A percentile compares a stretch with the other conserved stretches of the same genome.
phyloP scores from a whole-genome alignment of 1,284 basidiomycete species.

The Leccinum pseudoinsigne region DNA sequence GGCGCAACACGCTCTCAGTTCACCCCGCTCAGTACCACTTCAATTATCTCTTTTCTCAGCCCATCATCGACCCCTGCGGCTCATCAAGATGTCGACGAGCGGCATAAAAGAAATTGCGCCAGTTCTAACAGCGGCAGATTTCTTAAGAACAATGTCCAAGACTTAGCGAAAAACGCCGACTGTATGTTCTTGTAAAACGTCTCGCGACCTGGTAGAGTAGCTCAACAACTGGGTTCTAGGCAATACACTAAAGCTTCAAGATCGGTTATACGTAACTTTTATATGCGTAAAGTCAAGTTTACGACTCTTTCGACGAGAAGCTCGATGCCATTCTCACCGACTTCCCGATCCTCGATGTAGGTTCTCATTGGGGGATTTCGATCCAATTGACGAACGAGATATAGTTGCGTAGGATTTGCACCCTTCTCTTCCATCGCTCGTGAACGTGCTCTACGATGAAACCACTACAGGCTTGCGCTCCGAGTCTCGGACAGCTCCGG shows the following conservation, averaged over 20 bases:
- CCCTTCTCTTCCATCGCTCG: slow-evolving; percentile 85
- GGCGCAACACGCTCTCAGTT: too few relatives aligned
- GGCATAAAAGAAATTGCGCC: slow-evolving; percentile 94
- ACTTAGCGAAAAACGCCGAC: slow-evolving; percentile 98
- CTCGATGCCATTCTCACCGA: slow-evolving; percentile 91
- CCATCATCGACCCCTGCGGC: not conserved
- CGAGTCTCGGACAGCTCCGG: slow-evolving; percentile 72
- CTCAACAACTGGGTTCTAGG: slow-evolving; percentile 41
- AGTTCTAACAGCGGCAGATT: slow-evolving; percentile 93
- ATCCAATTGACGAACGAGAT: slow-evolving; percentile 2
- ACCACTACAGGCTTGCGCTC: slow-evolving; percentile 93
- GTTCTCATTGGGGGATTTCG: slow-evolving; percentile 26
- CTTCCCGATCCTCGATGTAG: slow-evolving; percentile 95
- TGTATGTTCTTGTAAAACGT: slow-evolving; percentile 42
- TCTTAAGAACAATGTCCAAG: slow-evolving; percentile 69
- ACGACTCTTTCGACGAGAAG: slow-evolving; percentile 97
- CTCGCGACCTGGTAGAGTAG: slow-evolving; percentile 2
- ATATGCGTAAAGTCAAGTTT: slow-evolving; percentile 99
- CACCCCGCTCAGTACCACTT: too few relatives aligned
- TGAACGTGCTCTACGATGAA: slow-evolving; percentile 95
- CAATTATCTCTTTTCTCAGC: not conserved
- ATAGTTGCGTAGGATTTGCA: slow-evolving; percentile 74
- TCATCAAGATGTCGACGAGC: slow-evolving; percentile 72
- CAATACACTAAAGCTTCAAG: slow-evolving; percentile 99
- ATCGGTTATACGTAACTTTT: slow-evolving; percentile 93